A percentile compares a stretch with the other conserved stretches of the same genome.
These are phyloP conservation scores for Alloteropsis semialata DNA, from an alignment of 176 grass and related monocot species.

Conservation along the genomic window DNA sequence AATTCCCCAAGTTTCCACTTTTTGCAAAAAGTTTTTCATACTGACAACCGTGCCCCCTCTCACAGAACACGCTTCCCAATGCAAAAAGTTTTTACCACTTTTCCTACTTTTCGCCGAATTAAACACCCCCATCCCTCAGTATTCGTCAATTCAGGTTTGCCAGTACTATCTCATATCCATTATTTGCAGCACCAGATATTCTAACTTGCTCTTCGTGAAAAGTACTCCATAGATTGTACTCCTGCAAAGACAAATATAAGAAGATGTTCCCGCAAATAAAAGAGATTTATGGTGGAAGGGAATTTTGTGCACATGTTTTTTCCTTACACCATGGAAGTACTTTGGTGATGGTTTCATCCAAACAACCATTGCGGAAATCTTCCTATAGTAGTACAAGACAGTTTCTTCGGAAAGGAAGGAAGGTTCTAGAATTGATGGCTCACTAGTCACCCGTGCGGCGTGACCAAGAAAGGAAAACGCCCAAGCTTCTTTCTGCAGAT, in stretches of 20 bases:
- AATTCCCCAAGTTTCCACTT: too few relatives aligned
- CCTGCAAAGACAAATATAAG: not conserved
- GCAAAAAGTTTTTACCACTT: too few relatives aligned
- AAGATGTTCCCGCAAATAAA: not conserved
- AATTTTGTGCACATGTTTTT: not conserved
- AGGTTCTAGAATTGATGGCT: slow-evolving; percentile 20
- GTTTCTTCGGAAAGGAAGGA: not conserved
- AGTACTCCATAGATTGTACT: not conserved
- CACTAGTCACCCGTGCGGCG: not conserved
- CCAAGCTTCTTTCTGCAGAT: too few relatives aligned
- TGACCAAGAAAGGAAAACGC: not conserved
- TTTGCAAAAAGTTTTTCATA: too few relatives aligned
- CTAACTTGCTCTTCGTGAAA: not conserved
- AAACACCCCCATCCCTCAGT: too few relatives aligned
- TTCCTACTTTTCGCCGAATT: too few relatives aligned
- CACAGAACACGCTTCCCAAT: too few relatives aligned
- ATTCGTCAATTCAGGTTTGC: too few relatives aligned
- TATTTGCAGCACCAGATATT: not conserved
- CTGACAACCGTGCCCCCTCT: too few relatives aligned
- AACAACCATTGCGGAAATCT: not conserved
- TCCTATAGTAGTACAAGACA: not conserved
- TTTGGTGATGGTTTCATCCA: not conserved
- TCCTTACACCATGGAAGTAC: not conserved
- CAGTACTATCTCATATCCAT: too few relatives aligned
- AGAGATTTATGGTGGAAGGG: not conserved